These are phyloP conservation scores for Amyloporia xantha DNA, from an alignment of 768 basidiomycete species.

Conservation along the genomic window DNA sequence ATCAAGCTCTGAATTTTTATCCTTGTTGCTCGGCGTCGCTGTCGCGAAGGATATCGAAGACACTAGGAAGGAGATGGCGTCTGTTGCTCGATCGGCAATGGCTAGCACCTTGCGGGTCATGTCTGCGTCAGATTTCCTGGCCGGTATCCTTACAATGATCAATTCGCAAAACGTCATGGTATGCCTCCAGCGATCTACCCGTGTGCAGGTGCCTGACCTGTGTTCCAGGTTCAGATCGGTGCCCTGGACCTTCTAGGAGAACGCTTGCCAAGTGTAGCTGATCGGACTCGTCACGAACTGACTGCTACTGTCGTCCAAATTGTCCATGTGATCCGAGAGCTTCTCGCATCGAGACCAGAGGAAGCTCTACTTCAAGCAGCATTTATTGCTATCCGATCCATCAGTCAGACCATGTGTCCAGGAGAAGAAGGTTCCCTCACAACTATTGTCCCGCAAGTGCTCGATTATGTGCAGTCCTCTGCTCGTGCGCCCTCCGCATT, in stretches of 20 bases:
- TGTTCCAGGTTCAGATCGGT: slow-evolving; percentile 51
- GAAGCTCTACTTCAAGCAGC: slow-evolving; percentile 37
- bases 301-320: slow-evolving; percentile 47
- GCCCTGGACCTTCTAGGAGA: slow-evolving; percentile 66
- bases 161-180: slow-evolving; percentile 48
- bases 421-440: slow-evolving; percentile 66
- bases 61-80: slow-evolving; percentile 32
- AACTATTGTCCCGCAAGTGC: slow-evolving; percentile 49
- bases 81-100: slow-evolving; percentile 45
- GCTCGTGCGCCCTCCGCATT: slow-evolving; percentile 38
- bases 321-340: slow-evolving; percentile 39
- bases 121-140: slow-evolving; percentile 64
- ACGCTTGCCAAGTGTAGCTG: slow-evolving; percentile 55
- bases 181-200: too few relatives aligned
- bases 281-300: slow-evolving; percentile 45
- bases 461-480: slow-evolving; percentile 41
- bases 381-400: slow-evolving; percentile 52
- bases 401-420: slow-evolving; percentile 49
- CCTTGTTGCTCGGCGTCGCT: slow-evolving; percentile 15
- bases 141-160: slow-evolving; percentile 43
- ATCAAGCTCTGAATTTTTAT: slow-evolving; percentile 43
- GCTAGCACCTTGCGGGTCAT: slow-evolving; percentile 53
- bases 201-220: too few relatives aligned
- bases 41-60: slow-evolving; percentile 7
- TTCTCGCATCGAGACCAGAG: slow-evolving; percentile 39